A percentile compares a stretch with the other conserved stretches of the same genome.
Conservation (phyloP, 2,329 filamentous ascomycete species). For the Aspergillus hiratsukae region DNA sequence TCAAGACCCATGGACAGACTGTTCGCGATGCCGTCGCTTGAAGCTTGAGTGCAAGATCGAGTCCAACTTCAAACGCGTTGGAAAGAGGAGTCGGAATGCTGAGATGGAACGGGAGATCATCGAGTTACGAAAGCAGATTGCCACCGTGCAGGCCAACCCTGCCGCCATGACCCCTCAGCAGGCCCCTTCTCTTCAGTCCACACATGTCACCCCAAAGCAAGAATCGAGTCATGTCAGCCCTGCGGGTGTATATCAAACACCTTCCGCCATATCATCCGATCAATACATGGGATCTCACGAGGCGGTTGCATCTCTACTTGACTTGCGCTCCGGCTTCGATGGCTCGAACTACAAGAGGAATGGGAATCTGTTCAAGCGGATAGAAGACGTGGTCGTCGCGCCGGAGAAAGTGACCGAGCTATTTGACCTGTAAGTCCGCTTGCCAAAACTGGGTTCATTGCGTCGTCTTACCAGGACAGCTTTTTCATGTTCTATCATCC, state of each 20-base stretch:
- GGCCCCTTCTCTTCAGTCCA: conserved; percentile 14
- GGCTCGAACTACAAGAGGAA: conserved; percentile 44
- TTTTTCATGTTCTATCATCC: conserved; percentile 63
- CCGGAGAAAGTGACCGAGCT: conserved; percentile 42
- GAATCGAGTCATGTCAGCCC: conserved; percentile 34
- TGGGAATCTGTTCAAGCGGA: conserved; percentile 47
- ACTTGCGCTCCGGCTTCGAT: conserved; percentile 46
- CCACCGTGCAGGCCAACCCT: conserved; percentile 28
- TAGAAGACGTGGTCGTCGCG: conserved; percentile 48
- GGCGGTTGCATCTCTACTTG: conserved; percentile 48
- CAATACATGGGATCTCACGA: conserved; percentile 47
- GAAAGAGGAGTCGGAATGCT: conserved; percentile 63
- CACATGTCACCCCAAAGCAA: conserved; percentile 32
- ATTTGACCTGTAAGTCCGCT: conserved; percentile 40
- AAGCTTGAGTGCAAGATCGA: conserved; percentile 63
- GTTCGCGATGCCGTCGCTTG: conserved; percentile 59
- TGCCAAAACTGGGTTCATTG: not conserved
- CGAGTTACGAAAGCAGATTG: conserved; percentile 47
- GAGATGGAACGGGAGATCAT: conserved; percentile 58
- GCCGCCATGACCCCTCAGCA: conserved; percentile 19
- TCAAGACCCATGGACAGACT: conserved; percentile 59
- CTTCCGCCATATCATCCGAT: conserved; percentile 34
- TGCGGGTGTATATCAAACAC: conserved; percentile 30
- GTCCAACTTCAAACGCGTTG: conserved; percentile 64
- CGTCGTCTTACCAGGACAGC: conserved; percentile 38